Percentiles rank a stretch among this genome's conserved stretches.
Conservation (phyloP, 23 red algal species). For the Agarophyton chilense region DNA sequence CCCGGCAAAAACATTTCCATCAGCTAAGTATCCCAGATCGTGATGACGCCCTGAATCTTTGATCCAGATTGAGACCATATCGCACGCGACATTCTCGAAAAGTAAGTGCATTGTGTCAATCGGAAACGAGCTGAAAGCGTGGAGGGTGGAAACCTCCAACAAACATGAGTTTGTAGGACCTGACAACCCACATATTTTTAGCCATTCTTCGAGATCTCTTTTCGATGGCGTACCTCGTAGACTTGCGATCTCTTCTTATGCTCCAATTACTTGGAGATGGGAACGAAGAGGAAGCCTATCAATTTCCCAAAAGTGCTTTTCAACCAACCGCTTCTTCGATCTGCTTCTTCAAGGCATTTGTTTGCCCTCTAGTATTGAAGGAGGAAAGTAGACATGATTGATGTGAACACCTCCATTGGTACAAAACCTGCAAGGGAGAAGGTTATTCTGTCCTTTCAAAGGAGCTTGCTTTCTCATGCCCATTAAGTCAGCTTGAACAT, state of each 20-base stretch:
- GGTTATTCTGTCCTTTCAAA: conserved; percentile 18
- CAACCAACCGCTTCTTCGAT: background rate
- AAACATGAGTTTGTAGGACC: no score
- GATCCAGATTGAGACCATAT: background rate
- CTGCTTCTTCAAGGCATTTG: no score
- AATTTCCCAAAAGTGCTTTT: background rate
- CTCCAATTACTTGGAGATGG: no score
- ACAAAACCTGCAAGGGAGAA: conserved; percentile 29
- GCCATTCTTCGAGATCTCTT: no score
- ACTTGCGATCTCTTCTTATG: no score
- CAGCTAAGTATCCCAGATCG: background rate
- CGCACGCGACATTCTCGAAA: background rate
- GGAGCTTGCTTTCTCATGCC: background rate
- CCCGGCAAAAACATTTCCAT: background rate
- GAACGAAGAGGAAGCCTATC: no score
- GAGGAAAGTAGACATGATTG: no score
- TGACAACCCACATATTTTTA: no score
- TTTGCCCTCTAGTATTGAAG: no score
- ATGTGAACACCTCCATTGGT: background rate
- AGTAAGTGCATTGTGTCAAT: background rate
- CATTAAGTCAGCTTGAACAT: background rate
- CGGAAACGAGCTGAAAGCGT: background rate
- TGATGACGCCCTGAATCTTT: background rate
- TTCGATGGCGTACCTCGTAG: no score
- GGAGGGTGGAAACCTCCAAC: no score